Evolutionary conservation across 331 rosid species (phyloP).

Genomic region (Erythrophleum ivorense): DNA sequence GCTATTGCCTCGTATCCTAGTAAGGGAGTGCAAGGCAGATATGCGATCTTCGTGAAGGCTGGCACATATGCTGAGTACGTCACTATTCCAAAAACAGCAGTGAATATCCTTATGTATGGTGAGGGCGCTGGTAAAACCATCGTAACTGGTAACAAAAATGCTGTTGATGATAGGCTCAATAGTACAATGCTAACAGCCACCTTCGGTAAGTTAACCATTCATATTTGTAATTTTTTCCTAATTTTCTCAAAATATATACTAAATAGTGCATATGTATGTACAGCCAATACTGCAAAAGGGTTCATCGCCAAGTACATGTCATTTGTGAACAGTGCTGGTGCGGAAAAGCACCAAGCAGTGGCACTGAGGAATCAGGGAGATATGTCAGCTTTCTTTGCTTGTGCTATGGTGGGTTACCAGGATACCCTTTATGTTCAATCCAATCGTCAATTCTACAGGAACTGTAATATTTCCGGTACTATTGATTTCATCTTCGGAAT

Average conservation of each 20-base stretch:
- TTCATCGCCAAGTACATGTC: conserved; percentile 50
- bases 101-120: conserved; percentile 2
- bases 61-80: conserved; percentile 49
- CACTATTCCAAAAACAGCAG: background rate
- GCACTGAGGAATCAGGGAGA: conserved; percentile 55
- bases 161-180: background rate
- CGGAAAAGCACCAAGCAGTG: conserved; percentile 51
- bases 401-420: conserved; percentile 52
- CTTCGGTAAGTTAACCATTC: conserved; percentile 38
- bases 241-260: too few species aligned
- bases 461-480: conserved; percentile 57
- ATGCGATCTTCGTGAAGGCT: conserved; percentile 48
- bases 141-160: conserved; percentile 44
- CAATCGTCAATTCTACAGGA: conserved; percentile 56
- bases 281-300: conserved; percentile 37
- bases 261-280: too few species aligned
- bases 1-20: conserved; percentile 49
- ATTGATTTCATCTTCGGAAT: conserved; percentile 59
- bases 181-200: conserved; percentile 46
- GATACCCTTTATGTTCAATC: conserved; percentile 53
- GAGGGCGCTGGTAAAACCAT: conserved; percentile 56
- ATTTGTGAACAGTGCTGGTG: conserved; percentile 57
- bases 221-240: too few species aligned
- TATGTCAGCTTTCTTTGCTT: conserved; percentile 37
- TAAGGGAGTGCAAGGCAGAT: conserved; percentile 15